Conservation (phyloP, 1,139 yeast genomes). For the Pichia sp. region DNA sequence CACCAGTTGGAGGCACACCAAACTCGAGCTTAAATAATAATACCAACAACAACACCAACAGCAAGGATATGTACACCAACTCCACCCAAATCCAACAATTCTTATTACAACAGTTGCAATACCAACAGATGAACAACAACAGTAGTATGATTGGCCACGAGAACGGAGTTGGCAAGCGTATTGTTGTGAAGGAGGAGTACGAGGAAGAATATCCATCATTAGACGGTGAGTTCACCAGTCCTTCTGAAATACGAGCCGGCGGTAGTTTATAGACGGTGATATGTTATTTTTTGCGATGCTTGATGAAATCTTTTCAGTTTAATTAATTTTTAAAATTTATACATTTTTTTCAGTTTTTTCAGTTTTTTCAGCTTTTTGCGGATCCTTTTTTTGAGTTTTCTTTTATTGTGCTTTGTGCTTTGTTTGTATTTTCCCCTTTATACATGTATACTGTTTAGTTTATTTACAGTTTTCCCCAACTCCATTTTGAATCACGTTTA, state of each 20-base stretch:
- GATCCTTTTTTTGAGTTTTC: too few species aligned
- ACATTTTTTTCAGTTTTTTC: too few species aligned
- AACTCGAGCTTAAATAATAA: too few species aligned
- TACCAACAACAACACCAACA: neutral
- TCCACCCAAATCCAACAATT: constrained; percentile 1
- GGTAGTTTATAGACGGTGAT: neutral
- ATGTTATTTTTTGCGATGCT: too few species aligned
- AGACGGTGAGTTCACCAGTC: constrained; percentile 16
- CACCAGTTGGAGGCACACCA: neutral
- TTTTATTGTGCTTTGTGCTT: too few species aligned
- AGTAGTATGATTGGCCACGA: neutral
- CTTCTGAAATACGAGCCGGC: constrained; percentile 1
- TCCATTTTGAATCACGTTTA: too few species aligned
- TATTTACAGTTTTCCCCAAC: too few species aligned
- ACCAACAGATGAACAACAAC: neutral
- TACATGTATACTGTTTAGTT: too few species aligned
- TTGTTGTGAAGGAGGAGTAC: constrained; percentile 1
- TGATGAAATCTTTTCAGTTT: too few species aligned
- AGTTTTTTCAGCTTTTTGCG: too few species aligned
- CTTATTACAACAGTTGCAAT: constrained; percentile 1
- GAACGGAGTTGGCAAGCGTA: neutral
- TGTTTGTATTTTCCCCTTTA: too few species aligned
- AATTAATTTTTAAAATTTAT: too few species aligned
- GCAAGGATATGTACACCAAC: neutral
- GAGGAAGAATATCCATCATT: constrained; percentile 19